Evolutionary conservation across 768 basidiomycete species (phyloP).

Genomic region (Leccinum olivaceopallidum): DNA sequence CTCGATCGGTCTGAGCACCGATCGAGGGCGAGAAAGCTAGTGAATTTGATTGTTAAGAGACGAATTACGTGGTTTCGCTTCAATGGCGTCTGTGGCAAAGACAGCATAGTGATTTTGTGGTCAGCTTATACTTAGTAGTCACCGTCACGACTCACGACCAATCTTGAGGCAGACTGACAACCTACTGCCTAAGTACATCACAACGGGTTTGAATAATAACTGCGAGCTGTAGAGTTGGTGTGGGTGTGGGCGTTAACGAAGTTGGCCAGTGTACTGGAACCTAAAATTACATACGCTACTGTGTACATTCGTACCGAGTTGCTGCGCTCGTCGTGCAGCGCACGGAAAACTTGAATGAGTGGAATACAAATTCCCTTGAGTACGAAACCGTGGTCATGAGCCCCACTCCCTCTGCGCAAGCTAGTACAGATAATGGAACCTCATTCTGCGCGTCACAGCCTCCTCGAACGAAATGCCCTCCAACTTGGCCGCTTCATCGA

Average conservation of each 20-base stretch:
- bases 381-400: not conserved
- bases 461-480: not conserved
- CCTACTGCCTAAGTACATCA: too few species aligned
- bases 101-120: too few species aligned
- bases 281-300: not conserved
- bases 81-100: too few species aligned
- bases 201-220: too few species aligned
- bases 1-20: not conserved
- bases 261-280: not conserved
- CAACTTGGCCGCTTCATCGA: not conserved
- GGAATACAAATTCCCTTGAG: not conserved
- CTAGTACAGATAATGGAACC: not conserved
- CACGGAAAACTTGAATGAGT: not conserved
- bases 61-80: not conserved
- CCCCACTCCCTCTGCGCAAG: not conserved
- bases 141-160: too few species aligned
- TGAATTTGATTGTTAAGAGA: not conserved
- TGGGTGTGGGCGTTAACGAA: too few species aligned
- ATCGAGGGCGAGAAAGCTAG: not conserved
- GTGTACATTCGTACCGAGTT: not conserved
- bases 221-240: too few species aligned
- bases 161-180: too few species aligned
- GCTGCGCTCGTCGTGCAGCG: not conserved
- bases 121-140: too few species aligned
- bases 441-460: not conserved